Conservation (phyloP, 2,329 filamentous ascomycete species). For the Xylaria polymorpha region DNA sequence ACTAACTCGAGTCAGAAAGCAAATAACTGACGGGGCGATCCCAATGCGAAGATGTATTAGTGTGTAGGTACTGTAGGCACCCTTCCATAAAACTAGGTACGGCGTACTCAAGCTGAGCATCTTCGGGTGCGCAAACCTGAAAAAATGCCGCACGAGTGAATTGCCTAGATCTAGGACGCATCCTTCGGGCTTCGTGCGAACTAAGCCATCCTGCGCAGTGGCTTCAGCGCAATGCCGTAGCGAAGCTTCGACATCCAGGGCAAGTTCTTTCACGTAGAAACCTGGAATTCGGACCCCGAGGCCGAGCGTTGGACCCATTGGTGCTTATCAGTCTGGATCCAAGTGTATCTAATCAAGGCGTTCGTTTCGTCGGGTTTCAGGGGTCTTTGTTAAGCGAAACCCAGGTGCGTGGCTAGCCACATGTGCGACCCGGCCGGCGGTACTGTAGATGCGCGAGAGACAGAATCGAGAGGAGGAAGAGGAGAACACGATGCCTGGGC, state of each 20-base stretch:
- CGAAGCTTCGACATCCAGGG: not conserved
- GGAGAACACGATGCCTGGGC: not conserved
- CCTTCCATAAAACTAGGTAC: no score
- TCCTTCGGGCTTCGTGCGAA: slow-evolving; percentile 29
- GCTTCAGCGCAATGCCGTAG: not conserved
- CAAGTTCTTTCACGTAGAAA: not conserved
- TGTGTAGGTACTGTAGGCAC: no score
- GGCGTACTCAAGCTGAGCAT: not conserved
- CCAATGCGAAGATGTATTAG: not conserved
- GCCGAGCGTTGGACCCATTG: slow-evolving; percentile 26
- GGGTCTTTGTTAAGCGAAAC: not conserved
- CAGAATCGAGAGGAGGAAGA: not conserved
- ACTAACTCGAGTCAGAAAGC: not conserved
- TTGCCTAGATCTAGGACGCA: slow-evolving; percentile 15
- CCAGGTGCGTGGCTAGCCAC: not conserved
- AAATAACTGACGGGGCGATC: not conserved
- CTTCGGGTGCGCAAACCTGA: not conserved
- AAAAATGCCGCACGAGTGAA: slow-evolving; percentile 5
- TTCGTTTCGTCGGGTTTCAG: slow-evolving; percentile 12
- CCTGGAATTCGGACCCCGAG: slow-evolving; percentile 32
- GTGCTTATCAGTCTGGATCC: not conserved
- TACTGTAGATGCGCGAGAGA: not conserved
- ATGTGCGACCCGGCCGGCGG: not conserved
- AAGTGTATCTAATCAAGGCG: slow-evolving; percentile 14
- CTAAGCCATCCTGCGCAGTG: slow-evolving; percentile 1